Evolutionary conservation across 352 stramenopile species (phyloP).

Genomic region (Phytophthora rubi): DNA sequence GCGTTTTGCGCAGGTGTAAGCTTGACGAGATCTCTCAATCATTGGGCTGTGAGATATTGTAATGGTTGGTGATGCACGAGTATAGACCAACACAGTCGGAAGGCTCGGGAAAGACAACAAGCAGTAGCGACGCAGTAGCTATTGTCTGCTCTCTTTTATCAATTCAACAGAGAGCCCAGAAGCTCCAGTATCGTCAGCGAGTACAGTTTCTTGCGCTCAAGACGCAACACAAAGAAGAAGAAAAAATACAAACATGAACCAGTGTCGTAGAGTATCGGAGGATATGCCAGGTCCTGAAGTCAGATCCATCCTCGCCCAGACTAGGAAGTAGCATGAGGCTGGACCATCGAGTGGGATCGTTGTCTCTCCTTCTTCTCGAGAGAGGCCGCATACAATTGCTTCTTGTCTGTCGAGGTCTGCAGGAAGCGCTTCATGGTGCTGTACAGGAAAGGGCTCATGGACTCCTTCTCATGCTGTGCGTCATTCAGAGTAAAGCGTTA

Average conservation of each 20-base stretch:
- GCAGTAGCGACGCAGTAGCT: constrained; percentile 19
- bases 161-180: constrained; percentile 16
- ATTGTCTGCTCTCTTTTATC: constrained; percentile 27
- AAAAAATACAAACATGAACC: constrained; percentile 24
- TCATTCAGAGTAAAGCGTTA: constrained; percentile 10
- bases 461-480: constrained; percentile 65
- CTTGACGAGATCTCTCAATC: too few relatives aligned
- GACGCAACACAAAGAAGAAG: constrained; percentile 9
- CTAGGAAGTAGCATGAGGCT: constrained; percentile 14
- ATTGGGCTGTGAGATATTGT: constrained; percentile 1
- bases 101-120: constrained; percentile 23
- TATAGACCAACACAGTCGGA: constrained; percentile 2
- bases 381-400: constrained; percentile 58
- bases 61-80: constrained; percentile 16
- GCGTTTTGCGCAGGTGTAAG: constrained; percentile 60
- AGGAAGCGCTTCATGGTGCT: constrained; percentile 81
- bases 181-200: constrained; percentile 16
- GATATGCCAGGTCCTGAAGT: background rate
- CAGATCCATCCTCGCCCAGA: constrained; percentile 12
- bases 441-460: constrained; percentile 69
- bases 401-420: constrained; percentile 76
- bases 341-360: constrained; percentile 26
- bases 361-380: constrained; percentile 42
- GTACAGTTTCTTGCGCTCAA: constrained; percentile 18
- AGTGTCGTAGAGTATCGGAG: background rate